These are phyloP conservation scores for Vanrija sp. DNA, from an alignment of 1,284 basidiomycete genomes.

Conservation along the genomic window DNA sequence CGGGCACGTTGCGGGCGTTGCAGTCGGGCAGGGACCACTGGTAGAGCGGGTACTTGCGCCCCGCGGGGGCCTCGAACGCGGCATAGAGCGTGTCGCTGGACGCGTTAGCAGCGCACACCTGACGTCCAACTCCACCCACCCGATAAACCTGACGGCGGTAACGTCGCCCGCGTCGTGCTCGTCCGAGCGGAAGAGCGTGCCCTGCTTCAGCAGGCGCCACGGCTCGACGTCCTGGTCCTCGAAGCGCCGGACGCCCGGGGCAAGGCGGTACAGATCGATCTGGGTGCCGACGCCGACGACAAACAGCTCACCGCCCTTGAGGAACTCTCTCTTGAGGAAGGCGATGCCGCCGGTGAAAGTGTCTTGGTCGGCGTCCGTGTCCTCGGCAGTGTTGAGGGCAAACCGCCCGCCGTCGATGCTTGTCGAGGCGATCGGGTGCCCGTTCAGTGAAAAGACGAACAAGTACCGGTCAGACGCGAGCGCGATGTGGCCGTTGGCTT, in stretches of 20 bases:
- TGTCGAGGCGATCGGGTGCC: slow-evolving; percentile 42
- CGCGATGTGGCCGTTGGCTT: slow-evolving; percentile 61
- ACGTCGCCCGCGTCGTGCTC: slow-evolving; percentile 20
- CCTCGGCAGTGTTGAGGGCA: slow-evolving; percentile 1
- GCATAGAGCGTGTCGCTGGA: slow-evolving; percentile 46
- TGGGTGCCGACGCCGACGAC: slow-evolving; percentile 38
- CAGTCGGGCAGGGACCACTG: slow-evolving; percentile 49
- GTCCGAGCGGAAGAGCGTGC: slow-evolving; percentile 31
- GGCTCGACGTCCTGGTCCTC: slow-evolving; percentile 33
- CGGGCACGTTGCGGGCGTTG: slow-evolving; percentile 40
- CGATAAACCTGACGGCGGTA: slow-evolving; percentile 42
- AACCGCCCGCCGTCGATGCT: slow-evolving; percentile 21
- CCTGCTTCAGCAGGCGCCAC: slow-evolving; percentile 43
- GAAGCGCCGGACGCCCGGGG: slow-evolving; percentile 27
- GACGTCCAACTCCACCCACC: slow-evolving; percentile 26
- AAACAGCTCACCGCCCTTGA: slow-evolving; percentile 37
- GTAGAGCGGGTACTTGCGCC: slow-evolving; percentile 32
- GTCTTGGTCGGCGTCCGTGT: slow-evolving; percentile 5
- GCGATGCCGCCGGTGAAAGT: slow-evolving; percentile 42
- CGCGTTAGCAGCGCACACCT: neutral
- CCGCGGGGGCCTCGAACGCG: slow-evolving; percentile 26
- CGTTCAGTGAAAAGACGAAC: slow-evolving; percentile 48
- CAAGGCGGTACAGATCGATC: slow-evolving; percentile 26
- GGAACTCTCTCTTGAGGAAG: slow-evolving; percentile 45
- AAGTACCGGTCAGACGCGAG: slow-evolving; percentile 36